Percentiles rank a stretch among this genome's conserved stretches.
These are phyloP conservation scores for Typha latifolia DNA, from an alignment of 176 grass and related monocot genomes.

Conservation along the genomic window DNA sequence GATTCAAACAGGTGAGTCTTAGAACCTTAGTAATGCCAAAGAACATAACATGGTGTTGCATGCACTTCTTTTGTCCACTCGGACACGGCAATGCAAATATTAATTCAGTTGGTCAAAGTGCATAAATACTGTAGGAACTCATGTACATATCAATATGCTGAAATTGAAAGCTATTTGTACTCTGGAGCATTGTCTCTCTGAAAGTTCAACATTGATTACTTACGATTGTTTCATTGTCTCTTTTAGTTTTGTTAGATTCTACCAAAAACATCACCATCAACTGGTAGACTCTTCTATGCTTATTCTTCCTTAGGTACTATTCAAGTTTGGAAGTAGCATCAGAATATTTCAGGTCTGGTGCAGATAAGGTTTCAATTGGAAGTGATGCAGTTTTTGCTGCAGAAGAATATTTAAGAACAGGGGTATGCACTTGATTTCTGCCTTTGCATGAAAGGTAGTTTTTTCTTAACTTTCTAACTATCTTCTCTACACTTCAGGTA, in stretches of 20 bases:
- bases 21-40: too few relatives aligned
- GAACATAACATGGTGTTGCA: too few relatives aligned
- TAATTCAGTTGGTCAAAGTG: too few relatives aligned
- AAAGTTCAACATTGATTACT: neutral
- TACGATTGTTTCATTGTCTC: neutral
- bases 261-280: neutral
- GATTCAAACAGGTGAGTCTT: too few relatives aligned
- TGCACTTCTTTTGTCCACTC: too few relatives aligned
- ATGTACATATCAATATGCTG: too few relatives aligned
- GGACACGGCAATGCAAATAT: too few relatives aligned
- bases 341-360: conserved; percentile 97
- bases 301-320: conserved; percentile 58
- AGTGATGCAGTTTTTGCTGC: conserved; percentile 95
- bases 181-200: too few relatives aligned
- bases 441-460: too few relatives aligned
- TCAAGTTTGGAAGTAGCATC: conserved; percentile 98
- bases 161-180: too few relatives aligned
- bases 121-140: too few relatives aligned
- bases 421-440: conserved; percentile 46
- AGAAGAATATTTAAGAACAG: conserved; percentile 80
- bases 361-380: conserved; percentile 96
- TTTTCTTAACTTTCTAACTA: conserved; percentile 4
- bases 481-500: conserved; percentile 41
- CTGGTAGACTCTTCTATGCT: neutral
- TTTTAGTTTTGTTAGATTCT: neutral